phyloP scores from a whole-genome alignment of 2,329 filamentous ascomycete genomes.

The Teratosphaeria gauchensis region DNA sequence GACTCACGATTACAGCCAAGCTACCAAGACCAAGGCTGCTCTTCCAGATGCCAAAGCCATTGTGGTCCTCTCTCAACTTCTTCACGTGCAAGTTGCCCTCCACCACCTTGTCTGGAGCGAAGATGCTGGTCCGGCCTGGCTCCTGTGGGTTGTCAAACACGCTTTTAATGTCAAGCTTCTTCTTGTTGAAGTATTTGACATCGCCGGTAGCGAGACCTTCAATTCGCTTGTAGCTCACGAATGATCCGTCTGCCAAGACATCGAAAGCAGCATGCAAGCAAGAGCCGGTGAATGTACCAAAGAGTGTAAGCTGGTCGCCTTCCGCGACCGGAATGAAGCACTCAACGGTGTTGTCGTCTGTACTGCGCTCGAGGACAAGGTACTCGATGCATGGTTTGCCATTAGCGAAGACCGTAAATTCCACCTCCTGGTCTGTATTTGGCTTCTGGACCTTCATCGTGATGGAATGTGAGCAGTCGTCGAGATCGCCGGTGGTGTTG shows the following conservation, averaged over 20 bases:
- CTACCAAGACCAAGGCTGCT: slow-evolving; percentile 12
- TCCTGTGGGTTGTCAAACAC: slow-evolving; percentile 8
- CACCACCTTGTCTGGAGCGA: slow-evolving; percentile 7
- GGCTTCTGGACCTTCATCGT: background rate
- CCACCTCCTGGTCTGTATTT: slow-evolving; percentile 21
- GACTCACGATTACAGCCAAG: slow-evolving; percentile 9
- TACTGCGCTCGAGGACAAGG: slow-evolving; percentile 15
- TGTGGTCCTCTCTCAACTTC: slow-evolving; percentile 3
- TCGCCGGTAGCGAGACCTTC: slow-evolving; percentile 10
- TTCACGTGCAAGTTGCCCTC: slow-evolving; percentile 15
- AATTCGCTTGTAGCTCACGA: slow-evolving; percentile 14
- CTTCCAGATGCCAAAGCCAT: background rate
- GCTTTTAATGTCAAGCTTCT: slow-evolving; percentile 5
- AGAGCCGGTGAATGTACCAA: slow-evolving; percentile 24
- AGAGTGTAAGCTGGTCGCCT: slow-evolving; percentile 24
- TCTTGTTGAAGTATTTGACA: slow-evolving; percentile 7
- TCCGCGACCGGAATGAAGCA: slow-evolving; percentile 10
- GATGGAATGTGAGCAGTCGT: background rate
- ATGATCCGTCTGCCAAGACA: slow-evolving; percentile 30
- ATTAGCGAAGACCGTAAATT: slow-evolving; percentile 20
- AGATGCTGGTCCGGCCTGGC: slow-evolving; percentile 5
- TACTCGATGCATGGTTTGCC: slow-evolving; percentile 25
- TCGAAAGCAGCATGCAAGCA: slow-evolving; percentile 25
- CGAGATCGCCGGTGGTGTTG: background rate
- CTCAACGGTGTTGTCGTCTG: slow-evolving; percentile 17